A percentile compares a stretch with the other conserved stretches of the same genome.
These are phyloP conservation scores for Thielaviopsis ethacetica DNA, from an alignment of 2,329 filamentous ascomycete species.

Conservation along the genomic window DNA sequence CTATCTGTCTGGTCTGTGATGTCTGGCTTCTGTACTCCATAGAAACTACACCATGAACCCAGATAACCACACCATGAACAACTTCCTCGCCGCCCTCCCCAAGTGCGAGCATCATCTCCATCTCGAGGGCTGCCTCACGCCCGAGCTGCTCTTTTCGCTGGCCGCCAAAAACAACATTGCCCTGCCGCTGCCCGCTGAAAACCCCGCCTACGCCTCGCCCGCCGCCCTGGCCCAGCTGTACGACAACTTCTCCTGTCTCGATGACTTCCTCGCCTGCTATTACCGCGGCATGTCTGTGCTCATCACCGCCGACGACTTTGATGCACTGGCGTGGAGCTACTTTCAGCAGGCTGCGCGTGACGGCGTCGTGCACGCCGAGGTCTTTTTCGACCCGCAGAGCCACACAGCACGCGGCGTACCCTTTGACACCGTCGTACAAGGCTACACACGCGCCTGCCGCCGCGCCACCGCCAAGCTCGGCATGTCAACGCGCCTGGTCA, in stretches of 20 bases:
- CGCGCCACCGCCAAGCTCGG: conserved; percentile 46
- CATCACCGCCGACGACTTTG: conserved; percentile 49
- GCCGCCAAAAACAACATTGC: conserved; percentile 48
- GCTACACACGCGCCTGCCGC: conserved; percentile 42
- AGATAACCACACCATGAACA: no score
- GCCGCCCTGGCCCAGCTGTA: conserved; percentile 47
- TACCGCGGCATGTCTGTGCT: conserved; percentile 61
- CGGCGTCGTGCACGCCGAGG: conserved; percentile 54
- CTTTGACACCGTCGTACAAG: conserved; percentile 46
- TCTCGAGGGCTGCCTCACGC: conserved; percentile 59
- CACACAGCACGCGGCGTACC: conserved; percentile 47
- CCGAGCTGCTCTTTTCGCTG: conserved; percentile 52
- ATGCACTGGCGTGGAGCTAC: conserved; percentile 56
- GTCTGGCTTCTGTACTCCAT: no score
- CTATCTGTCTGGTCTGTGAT: no score
- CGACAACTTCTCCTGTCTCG: conserved; percentile 48
- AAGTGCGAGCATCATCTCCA: conserved; percentile 77
- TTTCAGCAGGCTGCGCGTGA: conserved; percentile 47
- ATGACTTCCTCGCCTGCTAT: conserved; percentile 67
- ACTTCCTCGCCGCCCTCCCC: conserved; percentile 47
- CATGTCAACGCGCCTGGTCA: conserved; percentile 48
- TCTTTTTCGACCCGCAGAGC: conserved; percentile 71
- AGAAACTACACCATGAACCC: no score
- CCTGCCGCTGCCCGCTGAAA: conserved; percentile 35
- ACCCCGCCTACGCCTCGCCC: conserved; percentile 35